These are phyloP conservation scores for Pichia heedii DNA, from an alignment of 805 yeast species.

Conservation along the genomic window DNA sequence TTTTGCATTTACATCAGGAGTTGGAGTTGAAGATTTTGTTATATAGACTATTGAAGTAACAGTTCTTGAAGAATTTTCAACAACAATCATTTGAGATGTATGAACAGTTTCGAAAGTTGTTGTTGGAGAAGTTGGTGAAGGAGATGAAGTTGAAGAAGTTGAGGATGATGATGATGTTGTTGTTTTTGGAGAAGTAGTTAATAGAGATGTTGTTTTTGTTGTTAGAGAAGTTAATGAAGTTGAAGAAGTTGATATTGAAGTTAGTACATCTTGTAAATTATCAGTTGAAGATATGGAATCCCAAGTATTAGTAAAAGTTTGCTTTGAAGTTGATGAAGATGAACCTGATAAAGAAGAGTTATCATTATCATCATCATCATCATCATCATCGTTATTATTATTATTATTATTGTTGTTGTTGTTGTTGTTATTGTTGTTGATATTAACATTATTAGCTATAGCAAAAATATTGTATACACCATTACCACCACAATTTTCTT, in stretches of 20 bases:
- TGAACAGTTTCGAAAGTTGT: constrained; percentile 8
- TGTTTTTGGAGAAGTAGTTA: background rate
- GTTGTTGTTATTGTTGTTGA: background rate
- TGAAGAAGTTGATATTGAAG: constrained; percentile 6
- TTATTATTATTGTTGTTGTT: constrained; percentile 7
- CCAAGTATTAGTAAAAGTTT: constrained; percentile 11
- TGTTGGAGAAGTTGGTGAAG: constrained; percentile 7
- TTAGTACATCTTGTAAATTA: background rate
- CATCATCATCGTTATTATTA: background rate
- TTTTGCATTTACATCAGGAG: constrained; percentile 15
- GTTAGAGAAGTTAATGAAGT: constrained; percentile 8
- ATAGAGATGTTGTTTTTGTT: constrained; percentile 1
- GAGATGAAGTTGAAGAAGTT: constrained; percentile 2
- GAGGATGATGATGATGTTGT: constrained; percentile 1
- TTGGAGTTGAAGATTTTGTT: constrained; percentile 19
- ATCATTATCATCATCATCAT: constrained; percentile 9
- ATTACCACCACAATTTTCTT: constrained; percentile 50
- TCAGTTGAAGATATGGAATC: constrained; percentile 7
- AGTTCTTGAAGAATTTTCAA: constrained; percentile 16
- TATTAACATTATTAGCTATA: constrained; percentile 20
- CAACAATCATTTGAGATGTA: constrained; percentile 7
- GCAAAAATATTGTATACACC: constrained; percentile 39
- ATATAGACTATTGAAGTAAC: constrained; percentile 22
- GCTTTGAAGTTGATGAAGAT: constrained; percentile 7
- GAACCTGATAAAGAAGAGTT: constrained; percentile 5